Evolutionary conservation across 148 eudicot species (phyloP), one percentile per base, ranked within the genome.

Genomic region (Rhododendron williamsianum): DNA sequence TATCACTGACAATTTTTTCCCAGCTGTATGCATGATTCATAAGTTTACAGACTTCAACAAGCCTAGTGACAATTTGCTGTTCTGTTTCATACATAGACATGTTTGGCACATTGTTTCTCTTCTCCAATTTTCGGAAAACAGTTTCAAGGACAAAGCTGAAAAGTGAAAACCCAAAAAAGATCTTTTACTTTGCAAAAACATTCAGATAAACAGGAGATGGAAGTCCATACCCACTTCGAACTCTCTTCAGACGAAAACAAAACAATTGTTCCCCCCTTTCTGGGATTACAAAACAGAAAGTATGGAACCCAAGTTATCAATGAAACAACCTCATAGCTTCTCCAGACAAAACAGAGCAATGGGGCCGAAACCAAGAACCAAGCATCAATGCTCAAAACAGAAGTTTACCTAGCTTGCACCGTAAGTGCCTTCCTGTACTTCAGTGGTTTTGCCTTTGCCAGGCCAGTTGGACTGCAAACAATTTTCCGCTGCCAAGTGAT

Each of bases 401-500:
- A 76, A 82, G 16, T 69, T 25, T 86, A 86, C 90, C 90, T 82
- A 27, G 90, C 90, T 88, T 79, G 72, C 78, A 88, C 88, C 8
- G 74, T 84, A 15, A 88, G 83, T 76, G 84, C 52, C 71, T 63
- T 81, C 41, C 65, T 72, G 85, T 35, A 51, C 46, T 84, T 86
- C n/a, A 35, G 63, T 73, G 81, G 60, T 72, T 84, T 86, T 48
- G 56, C 74, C 35, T 86, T 84, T n/a, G 85, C 80, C 33, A 36
- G 84, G 73, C 87, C 76, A 86, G 65, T 56, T 87, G 89, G 80
- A 88, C 76, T 76, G 76, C 38, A 74, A 88, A 84, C 84, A 90
- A 52, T 74, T 88, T 91, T 81, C 86, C 76, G 46, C 93, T 90
- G 83, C 86, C 82, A 85, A 85, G 82, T 80, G 85, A 79, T 85